Evolutionary conservation across 768 basidiomycete genomes (phyloP).

Genomic region (Russula griseocarnosa): DNA sequence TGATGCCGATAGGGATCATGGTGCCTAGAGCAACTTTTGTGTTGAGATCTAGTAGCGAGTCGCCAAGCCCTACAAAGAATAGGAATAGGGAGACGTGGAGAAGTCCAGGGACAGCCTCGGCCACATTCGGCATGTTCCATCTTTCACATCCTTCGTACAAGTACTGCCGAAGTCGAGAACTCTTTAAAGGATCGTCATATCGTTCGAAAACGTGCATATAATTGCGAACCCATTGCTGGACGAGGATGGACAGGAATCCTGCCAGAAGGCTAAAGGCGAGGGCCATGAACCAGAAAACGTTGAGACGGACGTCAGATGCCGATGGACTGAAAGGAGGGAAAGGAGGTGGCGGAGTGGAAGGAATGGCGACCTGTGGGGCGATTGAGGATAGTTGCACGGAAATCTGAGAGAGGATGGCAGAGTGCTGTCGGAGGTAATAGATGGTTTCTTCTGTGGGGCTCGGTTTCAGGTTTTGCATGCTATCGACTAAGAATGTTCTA

Average conservation of each 20-base stretch:
- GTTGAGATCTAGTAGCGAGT: not conserved
- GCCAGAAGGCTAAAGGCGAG: not conserved
- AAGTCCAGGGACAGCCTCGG: not conserved
- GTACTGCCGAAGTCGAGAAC: not conserved
- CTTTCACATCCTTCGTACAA: not conserved
- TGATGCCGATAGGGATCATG: not conserved
- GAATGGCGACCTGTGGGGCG: not conserved
- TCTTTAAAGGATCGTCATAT: not conserved
- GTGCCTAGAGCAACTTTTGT: not conserved
- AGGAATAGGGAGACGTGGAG: not conserved
- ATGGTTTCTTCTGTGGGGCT: too few relatives aligned
- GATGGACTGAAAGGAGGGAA: not conserved
- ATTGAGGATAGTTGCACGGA: not conserved
- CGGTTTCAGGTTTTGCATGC: too few relatives aligned
- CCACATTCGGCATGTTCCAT: not conserved
- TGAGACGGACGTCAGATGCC: not conserved
- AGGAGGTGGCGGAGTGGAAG: not conserved
- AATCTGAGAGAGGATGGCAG: not conserved
- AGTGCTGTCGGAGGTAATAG: too few relatives aligned
- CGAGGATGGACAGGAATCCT: not conserved
- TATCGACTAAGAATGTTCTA: too few relatives aligned
- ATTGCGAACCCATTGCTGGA: not conserved
- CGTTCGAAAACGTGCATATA: not conserved
- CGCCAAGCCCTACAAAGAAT: not conserved
- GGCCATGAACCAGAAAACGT: not conserved